These are phyloP conservation scores for Crithidia acanthocephali DNA, from an alignment of 208 protist genomes.

Conservation along the genomic window DNA sequence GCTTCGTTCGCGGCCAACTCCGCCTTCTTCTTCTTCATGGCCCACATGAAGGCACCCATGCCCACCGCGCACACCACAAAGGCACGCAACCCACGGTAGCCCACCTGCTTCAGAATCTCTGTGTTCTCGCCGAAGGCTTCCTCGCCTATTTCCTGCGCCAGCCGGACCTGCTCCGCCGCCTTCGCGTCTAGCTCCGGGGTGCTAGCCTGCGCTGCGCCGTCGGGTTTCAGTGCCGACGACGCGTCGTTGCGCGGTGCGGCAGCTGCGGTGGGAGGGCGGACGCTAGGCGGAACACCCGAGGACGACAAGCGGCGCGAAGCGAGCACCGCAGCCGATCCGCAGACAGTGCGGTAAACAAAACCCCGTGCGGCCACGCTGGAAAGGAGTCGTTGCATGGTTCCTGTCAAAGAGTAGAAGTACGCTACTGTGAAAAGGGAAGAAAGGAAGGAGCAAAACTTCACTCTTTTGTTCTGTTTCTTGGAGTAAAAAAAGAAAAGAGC, in stretches of 20 bases:
- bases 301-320: background rate
- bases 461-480: background rate
- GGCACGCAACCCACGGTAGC: constrained; percentile 66
- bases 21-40: constrained; percentile 48
- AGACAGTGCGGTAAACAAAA: background rate
- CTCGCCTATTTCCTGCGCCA: constrained; percentile 61
- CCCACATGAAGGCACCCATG: constrained; percentile 51
- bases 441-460: background rate
- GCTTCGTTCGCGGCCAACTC: constrained; percentile 21
- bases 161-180: constrained; percentile 52
- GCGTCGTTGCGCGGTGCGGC: background rate
- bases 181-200: constrained; percentile 43
- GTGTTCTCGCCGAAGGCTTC: constrained; percentile 84
- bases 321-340: background rate
- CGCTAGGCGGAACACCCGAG: constrained; percentile 1
- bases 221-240: background rate
- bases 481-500: background rate
- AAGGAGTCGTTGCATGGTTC: constrained; percentile 3
- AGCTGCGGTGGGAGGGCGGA: constrained; percentile 5
- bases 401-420: no score
- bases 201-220: background rate
- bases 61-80: constrained; percentile 66
- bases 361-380: background rate
- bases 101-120: constrained; percentile 67
- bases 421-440: no score